phyloP scores from a whole-genome alignment of 202 grass and related monocot genomes.

The Elaeis oleifera region DNA sequence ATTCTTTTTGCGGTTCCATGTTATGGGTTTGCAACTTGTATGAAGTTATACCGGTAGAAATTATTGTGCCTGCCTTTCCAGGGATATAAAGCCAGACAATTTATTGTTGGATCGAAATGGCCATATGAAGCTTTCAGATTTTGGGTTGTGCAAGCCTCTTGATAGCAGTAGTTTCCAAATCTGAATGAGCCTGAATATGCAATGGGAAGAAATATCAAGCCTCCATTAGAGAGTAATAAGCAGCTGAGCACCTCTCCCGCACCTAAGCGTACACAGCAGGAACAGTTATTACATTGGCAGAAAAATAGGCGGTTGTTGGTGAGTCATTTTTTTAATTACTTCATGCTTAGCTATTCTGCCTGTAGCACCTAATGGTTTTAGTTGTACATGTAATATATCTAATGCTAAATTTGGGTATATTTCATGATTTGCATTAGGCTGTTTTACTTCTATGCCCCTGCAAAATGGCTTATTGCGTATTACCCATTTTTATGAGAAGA shows the following conservation, averaged over 20 bases:
- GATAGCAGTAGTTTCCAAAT: constrained; percentile 67
- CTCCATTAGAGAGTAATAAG: constrained; percentile 40
- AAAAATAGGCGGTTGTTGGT: constrained; percentile 66
- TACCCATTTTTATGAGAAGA: no score
- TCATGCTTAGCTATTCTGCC: neutral
- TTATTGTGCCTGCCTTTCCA: constrained; percentile 29
- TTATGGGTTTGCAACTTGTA: no score
- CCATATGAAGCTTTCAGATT: constrained; percentile 85
- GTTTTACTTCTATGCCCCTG: no score
- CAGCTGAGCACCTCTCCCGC: constrained; percentile 30
- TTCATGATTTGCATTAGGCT: no score
- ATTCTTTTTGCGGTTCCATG: neutral
- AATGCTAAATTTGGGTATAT: no score
- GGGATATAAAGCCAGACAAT: constrained; percentile 87
- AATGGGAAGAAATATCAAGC: constrained; percentile 27
- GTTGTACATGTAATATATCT: no score
- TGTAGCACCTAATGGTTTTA: no score
- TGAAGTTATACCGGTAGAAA: no score
- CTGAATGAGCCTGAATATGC: constrained; percentile 46
- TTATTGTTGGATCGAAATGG: constrained; percentile 64
- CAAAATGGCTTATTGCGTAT: no score
- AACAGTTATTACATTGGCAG: constrained; percentile 72
- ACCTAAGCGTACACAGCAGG: constrained; percentile 58
- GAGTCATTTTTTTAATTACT: constrained; percentile 17
- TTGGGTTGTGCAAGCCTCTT: constrained; percentile 78